Evolutionary conservation across 1,139 yeast species (phyloP), one percentile per base, ranked within the genome.

Genomic region (Sugiyamaella grinbergsii): DNA sequence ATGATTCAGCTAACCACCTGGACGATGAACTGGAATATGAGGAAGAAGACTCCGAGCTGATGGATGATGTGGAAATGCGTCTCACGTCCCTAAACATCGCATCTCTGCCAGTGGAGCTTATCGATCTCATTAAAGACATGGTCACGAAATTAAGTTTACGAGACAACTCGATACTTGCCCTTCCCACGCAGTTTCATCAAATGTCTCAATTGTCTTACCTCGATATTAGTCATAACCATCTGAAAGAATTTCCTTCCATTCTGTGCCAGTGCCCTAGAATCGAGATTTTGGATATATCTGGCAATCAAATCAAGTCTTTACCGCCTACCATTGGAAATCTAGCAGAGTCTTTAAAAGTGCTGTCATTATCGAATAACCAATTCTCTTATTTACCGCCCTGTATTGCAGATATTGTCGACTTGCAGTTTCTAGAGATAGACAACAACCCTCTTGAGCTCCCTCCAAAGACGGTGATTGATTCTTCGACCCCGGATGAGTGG

Each of bases 231-330:
- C 74, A 76, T 56, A 87, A 87, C 63, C 65, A 69, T 42, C 72
- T 87, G 38, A 57, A 72, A 2, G 74, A 70, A 45, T 75, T 87
- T 47, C 90, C 94, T 0, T 57, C 62, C 1, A 73, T 75, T 4
- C 59, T 78, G 45, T 58, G 59, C 41, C 52, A 67, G 49, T 77
- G 76, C 58, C 67, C 60, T 54, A 71, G 68, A 6, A 70, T 87
- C 52, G 91, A 85, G 59, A 82, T 83, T 47, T 69, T 87, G 45
- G 95, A 88, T 65, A 67, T 87, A 24, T 82, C 91, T 28, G 71
- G 75, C 39, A 87, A 87, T 63, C 70, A 68, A 42, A 66, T 84
- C 52, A 63, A 70, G 33, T 62, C 71, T 31, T 75, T 80, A 53
- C 81, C 77, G 15, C 60, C 63, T 49, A 74, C 66, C 23, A 59